A percentile compares a stretch with the other conserved stretches of the same genome.
phyloP scores from a whole-genome alignment of 352 stramenopile species.

The Pythium coloratum region DNA sequence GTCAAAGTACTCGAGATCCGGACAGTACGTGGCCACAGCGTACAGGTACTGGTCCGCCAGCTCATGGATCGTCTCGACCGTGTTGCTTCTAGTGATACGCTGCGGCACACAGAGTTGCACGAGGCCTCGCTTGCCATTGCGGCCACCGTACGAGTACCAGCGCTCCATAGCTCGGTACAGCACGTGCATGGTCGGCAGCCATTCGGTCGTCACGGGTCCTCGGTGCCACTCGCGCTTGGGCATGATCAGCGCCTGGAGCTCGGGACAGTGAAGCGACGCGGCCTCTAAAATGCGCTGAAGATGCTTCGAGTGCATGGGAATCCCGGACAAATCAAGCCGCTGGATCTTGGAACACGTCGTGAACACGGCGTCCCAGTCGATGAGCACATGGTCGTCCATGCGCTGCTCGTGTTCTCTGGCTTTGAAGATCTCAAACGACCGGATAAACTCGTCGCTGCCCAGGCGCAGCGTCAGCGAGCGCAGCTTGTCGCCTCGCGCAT shows the following conservation, averaged over 20 bases:
- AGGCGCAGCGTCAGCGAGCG: constrained; percentile 16
- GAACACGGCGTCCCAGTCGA: constrained; percentile 30
- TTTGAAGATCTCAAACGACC: constrained; percentile 27
- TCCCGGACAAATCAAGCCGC: constrained; percentile 20
- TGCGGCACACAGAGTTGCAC: constrained; percentile 30
- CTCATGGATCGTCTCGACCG: constrained; percentile 19
- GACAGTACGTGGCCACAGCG: constrained; percentile 34
- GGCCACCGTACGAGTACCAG: constrained; percentile 13
- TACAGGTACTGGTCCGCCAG: constrained; percentile 23
- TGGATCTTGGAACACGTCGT: constrained; percentile 13
- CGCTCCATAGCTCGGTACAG: constrained; percentile 17
- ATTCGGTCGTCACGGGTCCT: constrained; percentile 13
- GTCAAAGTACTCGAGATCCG: constrained; percentile 59
- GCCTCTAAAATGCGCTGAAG: constrained; percentile 15
- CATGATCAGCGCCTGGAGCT: constrained; percentile 20
- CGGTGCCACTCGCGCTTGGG: constrained; percentile 23
- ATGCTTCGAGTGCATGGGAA: constrained; percentile 21
- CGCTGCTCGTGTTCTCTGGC: constrained; percentile 18
- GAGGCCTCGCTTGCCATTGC: constrained; percentile 19
- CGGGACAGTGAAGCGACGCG: constrained; percentile 5
- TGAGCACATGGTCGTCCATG: constrained; percentile 14
- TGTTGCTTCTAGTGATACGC: constrained; percentile 19
- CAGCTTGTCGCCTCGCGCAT: constrained; percentile 1
- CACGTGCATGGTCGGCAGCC: constrained; percentile 18
- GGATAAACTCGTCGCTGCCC: constrained; percentile 25